Base-by-base conservation (phyloP, 441 rosid species). In the Pelargonium australe region DNA sequence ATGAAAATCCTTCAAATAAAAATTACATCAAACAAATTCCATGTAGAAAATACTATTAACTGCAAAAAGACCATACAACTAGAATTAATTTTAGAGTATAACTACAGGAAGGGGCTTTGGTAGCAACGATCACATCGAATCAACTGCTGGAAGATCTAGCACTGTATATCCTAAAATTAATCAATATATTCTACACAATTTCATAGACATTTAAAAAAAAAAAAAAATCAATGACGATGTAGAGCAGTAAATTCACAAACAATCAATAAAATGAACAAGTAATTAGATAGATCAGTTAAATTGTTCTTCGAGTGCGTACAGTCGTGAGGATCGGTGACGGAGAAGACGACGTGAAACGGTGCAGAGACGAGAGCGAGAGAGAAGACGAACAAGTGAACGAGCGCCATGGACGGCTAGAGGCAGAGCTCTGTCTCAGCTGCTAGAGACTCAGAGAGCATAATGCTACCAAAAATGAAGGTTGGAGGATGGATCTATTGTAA, bases 271-370 rank as follows among this genome's bases (percentile, higher is more conserved):
- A 53, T 5, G 5, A 7, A 5, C 23, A 6, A 11, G 55, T 43
- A 10, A 2, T 28, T 31, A 23, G 63, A 31, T 13, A 17, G 16
- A 40, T 40, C 43, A 40, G 43, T 40, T 7, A 40, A 40, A 40
- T 1, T 40, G 43, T 40, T 40, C 1, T 40, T 40, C 43, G 7
- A 40, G 43, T 40, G 9, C 43, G 71, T 81, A 87, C 96, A 91
- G 65, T 90, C 92, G 60, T 74, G 82, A 72, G 97, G 86, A 67
- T 93, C 90, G 16, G 97, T 93, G 63, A 63, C 74, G 17, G 90
- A 82, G 43, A 73, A 83, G 73, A 74, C 69, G 19, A 73, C 7
- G 13, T 64, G 73, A 74, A 86, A 57, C 55, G 72, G 68, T 61
- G 73, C 74, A 70, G 64, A 73, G 3, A 75, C 72, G 70, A 79